phyloP scores from a whole-genome alignment of 345 rosid genomes.

The Eucalyptus microcorys region DNA sequence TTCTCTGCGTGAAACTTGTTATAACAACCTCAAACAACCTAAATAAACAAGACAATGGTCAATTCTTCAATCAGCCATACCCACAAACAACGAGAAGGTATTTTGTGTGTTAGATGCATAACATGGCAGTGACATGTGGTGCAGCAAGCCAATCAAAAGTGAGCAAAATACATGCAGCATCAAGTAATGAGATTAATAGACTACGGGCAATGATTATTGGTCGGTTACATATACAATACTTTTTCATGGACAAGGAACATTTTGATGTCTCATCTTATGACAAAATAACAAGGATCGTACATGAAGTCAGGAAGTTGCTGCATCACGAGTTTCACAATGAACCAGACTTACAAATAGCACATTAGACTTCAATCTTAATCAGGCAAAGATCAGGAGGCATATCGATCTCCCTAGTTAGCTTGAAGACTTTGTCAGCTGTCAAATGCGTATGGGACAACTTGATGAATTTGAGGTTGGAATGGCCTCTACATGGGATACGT shows the following conservation, averaged over 20 bases:
- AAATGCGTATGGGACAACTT: slow-evolving; percentile 10
- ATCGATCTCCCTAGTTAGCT: slow-evolving; percentile 7
- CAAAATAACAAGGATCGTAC: not conserved
- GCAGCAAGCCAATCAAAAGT: not conserved
- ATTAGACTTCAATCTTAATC: not conserved
- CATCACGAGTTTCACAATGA: not conserved
- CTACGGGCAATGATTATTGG: not conserved
- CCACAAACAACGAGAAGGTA: not conserved
- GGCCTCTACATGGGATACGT: not conserved
- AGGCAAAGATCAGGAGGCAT: not conserved
- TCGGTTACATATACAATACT: too few relatives aligned
- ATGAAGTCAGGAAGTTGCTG: not conserved
- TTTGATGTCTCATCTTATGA: not conserved
- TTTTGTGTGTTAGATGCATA: not conserved
- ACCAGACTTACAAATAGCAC: not conserved
- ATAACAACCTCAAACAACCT: not conserved
- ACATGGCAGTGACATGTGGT: not conserved
- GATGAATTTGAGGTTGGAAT: not conserved
- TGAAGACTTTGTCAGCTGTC: slow-evolving; percentile 3
- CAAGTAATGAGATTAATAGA: not conserved
- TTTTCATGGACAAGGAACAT: not conserved
- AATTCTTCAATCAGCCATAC: not conserved
- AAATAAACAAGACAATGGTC: not conserved
- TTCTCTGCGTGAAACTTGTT: not conserved
- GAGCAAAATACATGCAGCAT: not conserved